phyloP scores from a whole-genome alignment of 139 green algal species.

The Tetradesmus lagerheimii region DNA sequence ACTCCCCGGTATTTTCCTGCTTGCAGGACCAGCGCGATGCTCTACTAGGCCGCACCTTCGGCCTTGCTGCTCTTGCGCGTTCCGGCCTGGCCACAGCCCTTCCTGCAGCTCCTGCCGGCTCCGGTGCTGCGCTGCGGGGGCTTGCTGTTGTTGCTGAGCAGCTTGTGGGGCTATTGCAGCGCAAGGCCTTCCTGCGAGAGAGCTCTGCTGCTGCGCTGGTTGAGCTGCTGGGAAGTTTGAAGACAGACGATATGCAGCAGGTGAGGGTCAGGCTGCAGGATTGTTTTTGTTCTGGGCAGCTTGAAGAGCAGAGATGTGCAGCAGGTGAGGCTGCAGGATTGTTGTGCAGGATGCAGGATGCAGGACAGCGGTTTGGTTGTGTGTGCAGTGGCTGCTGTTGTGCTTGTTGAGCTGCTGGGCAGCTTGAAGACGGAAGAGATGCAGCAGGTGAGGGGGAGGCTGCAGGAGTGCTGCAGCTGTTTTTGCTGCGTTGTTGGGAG shows the following conservation, averaged over 20 bases:
- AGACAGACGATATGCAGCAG: background rate
- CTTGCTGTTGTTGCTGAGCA: constrained; percentile 51
- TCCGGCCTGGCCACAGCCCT: constrained; percentile 48
- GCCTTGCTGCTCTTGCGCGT: constrained; percentile 67
- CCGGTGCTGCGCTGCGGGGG: background rate
- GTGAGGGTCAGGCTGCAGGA: background rate
- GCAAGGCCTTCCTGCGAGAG: constrained; percentile 84
- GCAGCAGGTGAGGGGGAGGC: no score
- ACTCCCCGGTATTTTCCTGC: no score
- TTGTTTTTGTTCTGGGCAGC: no score
- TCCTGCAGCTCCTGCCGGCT: background rate
- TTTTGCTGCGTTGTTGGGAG: no score
- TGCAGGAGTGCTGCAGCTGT: no score
- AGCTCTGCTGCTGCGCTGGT: constrained; percentile 54
- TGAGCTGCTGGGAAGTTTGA: background rate
- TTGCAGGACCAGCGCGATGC: constrained; percentile 71
- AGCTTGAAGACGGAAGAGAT: background rate
- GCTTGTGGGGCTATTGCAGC: constrained; percentile 54
- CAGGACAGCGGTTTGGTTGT: no score
- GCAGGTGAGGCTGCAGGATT: no score
- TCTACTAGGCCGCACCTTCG: constrained; percentile 82
- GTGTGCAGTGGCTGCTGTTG: constrained; percentile 42
- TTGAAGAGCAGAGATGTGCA: no score
- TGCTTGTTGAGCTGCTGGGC: background rate
- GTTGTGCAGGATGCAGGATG: no score